Base-by-base conservation (phyloP, 305 asterid genomes). In the Fraxinus latifolia region DNA sequence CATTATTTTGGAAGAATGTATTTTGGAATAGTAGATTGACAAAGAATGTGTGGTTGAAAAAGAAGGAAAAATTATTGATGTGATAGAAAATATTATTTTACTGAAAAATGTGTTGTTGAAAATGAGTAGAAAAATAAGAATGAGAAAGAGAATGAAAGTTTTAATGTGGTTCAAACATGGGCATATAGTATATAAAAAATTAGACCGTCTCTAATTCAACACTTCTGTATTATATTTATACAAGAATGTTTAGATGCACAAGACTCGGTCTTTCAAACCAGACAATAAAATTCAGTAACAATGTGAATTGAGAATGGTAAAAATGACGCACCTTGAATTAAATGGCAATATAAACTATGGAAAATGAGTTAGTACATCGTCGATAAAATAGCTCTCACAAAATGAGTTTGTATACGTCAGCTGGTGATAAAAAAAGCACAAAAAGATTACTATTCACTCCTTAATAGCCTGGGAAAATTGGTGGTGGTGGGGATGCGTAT, bases 401-500 rank as follows among this genome's bases (percentile, higher is more conserved):
- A 67, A 2, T 27, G 17, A 67, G 74, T 27, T 11, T 25, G 34
- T 67, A 67, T 14, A 27, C 1, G 36, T 27, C 7, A 0, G 17
- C 7, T 67, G 34, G 25, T 27, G 7, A 67, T 67, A 67, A 65
- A 27, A 65, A 27, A 23, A 7, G 36, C 74, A 25, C 14, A 27
- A 29, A 27, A 67, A 1, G 74, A 67, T 25, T 7, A 67, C 74
- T 11, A 67, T 67, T 12, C 21, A 12, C 74, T 11, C 74, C 34
- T 67, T 12, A 27, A 67, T 67, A 67, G 74, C 74, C 74, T 27
- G 74, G 74, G 74, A 67, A 27, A 11, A 67, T 67, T 11, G 74
- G 74, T 25, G 74, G 74, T 8, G 37, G 74, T 67, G 74, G 74
- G 74, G 74, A 67, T 71, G 74, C 15, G 21, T 67, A 53, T 58